Evolutionary conservation across 1,139 yeast genomes (phyloP).

Genomic region (Protomyces macrosporus): DNA sequence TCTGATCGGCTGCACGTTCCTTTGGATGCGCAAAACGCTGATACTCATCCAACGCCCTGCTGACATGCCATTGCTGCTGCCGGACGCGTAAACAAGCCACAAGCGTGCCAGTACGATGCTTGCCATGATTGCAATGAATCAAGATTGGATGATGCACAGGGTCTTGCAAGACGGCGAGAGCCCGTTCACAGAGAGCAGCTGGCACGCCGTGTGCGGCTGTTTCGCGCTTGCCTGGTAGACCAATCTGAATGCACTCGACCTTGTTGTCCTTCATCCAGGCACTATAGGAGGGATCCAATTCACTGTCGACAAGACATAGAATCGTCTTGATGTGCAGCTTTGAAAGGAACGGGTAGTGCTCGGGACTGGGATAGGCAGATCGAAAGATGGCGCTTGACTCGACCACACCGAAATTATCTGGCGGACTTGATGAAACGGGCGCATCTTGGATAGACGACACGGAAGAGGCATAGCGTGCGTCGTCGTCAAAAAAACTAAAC

Average conservation of each 20-base stretch:
- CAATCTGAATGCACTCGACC: constrained; percentile 74
- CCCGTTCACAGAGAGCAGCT: constrained; percentile 68
- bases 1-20: constrained; percentile 91
- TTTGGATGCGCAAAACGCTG: constrained; percentile 91
- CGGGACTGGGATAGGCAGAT: constrained; percentile 81
- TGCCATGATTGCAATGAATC: constrained; percentile 93
- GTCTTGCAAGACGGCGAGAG: constrained; percentile 70
- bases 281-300: constrained; percentile 73
- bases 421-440: not conserved
- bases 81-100: constrained; percentile 79
- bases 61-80: constrained; percentile 83
- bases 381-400: constrained; percentile 67
- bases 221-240: constrained; percentile 92
- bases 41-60: constrained; percentile 92
- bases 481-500: not conserved
- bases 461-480: not conserved
- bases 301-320: constrained; percentile 72
- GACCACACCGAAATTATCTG: constrained; percentile 70
- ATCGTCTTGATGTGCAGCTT: constrained; percentile 64
- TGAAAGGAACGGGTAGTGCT: constrained; percentile 66
- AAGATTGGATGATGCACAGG: constrained; percentile 85
- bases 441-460: not conserved
- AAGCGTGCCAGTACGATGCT: constrained; percentile 92
- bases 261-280: constrained; percentile 57
- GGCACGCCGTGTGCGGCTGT: constrained; percentile 74